A percentile compares a stretch with the other conserved stretches of the same genome.
Evolutionary conservation across 1,284 basidiomycete species (phyloP).

Genomic region (Ustilago xerochloae): DNA sequence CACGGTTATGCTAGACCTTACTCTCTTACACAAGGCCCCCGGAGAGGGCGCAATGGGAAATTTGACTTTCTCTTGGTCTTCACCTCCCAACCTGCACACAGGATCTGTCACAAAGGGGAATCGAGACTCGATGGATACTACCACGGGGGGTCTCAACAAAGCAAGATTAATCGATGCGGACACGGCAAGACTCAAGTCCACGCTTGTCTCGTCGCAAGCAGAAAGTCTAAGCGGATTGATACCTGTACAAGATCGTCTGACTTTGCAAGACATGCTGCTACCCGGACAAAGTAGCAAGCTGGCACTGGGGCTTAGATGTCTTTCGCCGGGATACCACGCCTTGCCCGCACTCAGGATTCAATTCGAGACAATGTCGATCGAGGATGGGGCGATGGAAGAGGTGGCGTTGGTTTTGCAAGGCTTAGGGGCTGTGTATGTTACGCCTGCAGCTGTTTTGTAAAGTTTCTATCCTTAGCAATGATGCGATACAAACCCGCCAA

Average conservation of each 20-base stretch:
- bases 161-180: slow-evolving; percentile 25
- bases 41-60: slow-evolving; percentile 3
- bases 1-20: slow-evolving; percentile 17
- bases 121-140: slow-evolving; percentile 16
- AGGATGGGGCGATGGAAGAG: not conserved
- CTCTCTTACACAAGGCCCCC: slow-evolving; percentile 11
- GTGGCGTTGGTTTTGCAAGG: slow-evolving; percentile 7
- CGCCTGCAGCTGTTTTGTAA: slow-evolving; percentile 10
- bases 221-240: slow-evolving; percentile 19
- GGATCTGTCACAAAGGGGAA: not conserved
- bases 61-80: slow-evolving; percentile 15
- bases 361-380: not conserved
- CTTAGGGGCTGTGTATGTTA: slow-evolving; percentile 19
- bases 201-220: slow-evolving; percentile 5
- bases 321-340: slow-evolving; percentile 21
- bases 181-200: slow-evolving; percentile 12
- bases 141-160: not conserved
- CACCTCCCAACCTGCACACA: not conserved
- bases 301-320: slow-evolving; percentile 15
- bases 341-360: slow-evolving; percentile 15
- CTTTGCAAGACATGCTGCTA: not conserved
- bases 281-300: slow-evolving; percentile 10
- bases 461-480: no score
- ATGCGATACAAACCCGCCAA: no score
- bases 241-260: slow-evolving; percentile 8